Evolutionary conservation across 1,284 basidiomycete species (phyloP).

Genomic region (Abortiporus biennis): DNA sequence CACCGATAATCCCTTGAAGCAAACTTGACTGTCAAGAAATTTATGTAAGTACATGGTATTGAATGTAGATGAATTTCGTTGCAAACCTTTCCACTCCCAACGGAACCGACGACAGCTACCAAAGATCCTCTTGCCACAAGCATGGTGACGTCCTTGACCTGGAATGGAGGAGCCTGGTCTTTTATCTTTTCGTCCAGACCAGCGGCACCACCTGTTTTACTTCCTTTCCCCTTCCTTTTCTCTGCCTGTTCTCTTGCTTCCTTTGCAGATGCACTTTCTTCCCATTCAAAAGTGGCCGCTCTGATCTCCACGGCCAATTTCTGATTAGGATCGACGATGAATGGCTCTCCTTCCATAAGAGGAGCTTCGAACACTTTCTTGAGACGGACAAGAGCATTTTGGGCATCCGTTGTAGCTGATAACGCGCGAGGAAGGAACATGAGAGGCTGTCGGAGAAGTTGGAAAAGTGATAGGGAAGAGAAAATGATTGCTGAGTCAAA

Average conservation of each 20-base stretch:
- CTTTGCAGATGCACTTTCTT: slow-evolving; percentile 27
- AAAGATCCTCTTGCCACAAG: slow-evolving; percentile 52
- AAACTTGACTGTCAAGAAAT: slow-evolving; percentile 48
- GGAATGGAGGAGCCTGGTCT: slow-evolving; percentile 32
- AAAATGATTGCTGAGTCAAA: slow-evolving; percentile 67
- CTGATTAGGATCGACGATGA: slow-evolving; percentile 39
- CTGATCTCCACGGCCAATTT: slow-evolving; percentile 44
- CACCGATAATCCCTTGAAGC: slow-evolving; percentile 66
- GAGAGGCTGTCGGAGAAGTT: slow-evolving; percentile 59
- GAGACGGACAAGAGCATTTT: slow-evolving; percentile 54
- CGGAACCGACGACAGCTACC: slow-evolving; percentile 61
- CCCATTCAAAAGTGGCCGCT: slow-evolving; percentile 64
- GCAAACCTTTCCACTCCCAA: slow-evolving; percentile 45
- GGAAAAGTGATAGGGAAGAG: slow-evolving; percentile 66
- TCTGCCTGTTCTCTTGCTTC: slow-evolving; percentile 19
- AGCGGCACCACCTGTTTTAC: slow-evolving; percentile 1
- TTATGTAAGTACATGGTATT: background rate
- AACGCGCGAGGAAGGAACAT: slow-evolving; percentile 66
- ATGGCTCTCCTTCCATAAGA: slow-evolving; percentile 33
- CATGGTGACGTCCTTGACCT: slow-evolving; percentile 46
- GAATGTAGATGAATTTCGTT: background rate
- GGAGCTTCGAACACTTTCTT: slow-evolving; percentile 56
- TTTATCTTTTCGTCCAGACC: slow-evolving; percentile 8
- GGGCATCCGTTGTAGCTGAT: slow-evolving; percentile 58
- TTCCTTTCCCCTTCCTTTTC: slow-evolving; percentile 14